Conservation (phyloP, 78 protist species). For the Dictyostelium capitatum region DNA sequence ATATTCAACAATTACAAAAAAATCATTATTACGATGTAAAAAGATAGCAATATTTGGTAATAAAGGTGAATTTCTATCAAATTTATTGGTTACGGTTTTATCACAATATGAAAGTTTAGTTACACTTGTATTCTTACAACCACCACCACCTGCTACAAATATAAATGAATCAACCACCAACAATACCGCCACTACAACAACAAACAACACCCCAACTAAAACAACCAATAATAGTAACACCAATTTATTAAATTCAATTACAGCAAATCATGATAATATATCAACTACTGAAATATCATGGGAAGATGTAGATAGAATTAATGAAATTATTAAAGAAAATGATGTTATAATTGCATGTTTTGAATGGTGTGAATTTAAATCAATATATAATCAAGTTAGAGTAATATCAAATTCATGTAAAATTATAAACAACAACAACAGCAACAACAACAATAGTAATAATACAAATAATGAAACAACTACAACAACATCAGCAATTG, state of each 20-base stretch:
- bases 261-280: not conserved
- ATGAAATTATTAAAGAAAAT: not conserved
- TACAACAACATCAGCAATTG: not conserved
- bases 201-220: not conserved
- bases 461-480: not conserved
- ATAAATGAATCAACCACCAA: not conserved
- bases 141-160: not conserved
- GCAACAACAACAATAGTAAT: not conserved
- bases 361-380: conserved; percentile 56
- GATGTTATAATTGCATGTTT: conserved; percentile 34
- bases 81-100: conserved; percentile 33
- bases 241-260: too few species aligned
- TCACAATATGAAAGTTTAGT: conserved; percentile 38
- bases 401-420: conserved; percentile 9
- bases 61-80: conserved; percentile 30
- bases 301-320: not conserved
- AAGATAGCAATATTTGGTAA: conserved; percentile 16
- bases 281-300: not conserved
- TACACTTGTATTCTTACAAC: not conserved
- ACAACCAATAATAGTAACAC: not conserved
- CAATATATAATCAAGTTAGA: conserved; percentile 15
- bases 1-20: conserved; percentile 1
- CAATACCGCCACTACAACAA: not conserved
- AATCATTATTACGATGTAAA: not conserved
- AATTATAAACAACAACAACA: not conserved